Evolutionary conservation across 192 early-diverging fungal genomes (phyloP).

Genomic region (Rhizoclosmatium globosum): DNA sequence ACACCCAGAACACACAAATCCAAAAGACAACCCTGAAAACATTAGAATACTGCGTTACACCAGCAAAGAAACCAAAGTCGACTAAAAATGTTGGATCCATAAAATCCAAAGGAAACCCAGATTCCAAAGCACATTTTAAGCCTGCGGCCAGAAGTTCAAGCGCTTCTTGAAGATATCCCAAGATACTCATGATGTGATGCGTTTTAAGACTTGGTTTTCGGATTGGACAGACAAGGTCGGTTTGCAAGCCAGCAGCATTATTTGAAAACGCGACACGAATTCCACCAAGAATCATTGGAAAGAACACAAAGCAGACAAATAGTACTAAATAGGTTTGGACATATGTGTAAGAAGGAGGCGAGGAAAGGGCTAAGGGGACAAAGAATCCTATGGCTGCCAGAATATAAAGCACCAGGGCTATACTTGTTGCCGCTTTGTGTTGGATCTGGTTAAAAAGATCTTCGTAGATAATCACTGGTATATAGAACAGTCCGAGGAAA

Average conservation of each 20-base stretch:
- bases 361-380: not conserved
- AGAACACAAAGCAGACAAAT: not conserved
- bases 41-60: not conserved
- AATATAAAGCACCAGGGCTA: not conserved
- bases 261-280: not conserved
- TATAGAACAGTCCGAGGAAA: not conserved
- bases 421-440: not conserved
- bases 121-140: not conserved
- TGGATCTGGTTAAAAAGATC: not conserved
- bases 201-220: not conserved
- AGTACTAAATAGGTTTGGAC: not conserved
- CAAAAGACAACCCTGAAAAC: conserved; percentile 9
- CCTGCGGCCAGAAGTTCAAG: not conserved
- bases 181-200: not conserved
- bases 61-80: not conserved
- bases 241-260: not conserved
- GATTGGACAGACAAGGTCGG: conserved; percentile 1
- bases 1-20: not conserved
- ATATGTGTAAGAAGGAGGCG: not conserved
- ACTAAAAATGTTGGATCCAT: not conserved
- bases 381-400: not conserved
- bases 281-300: not conserved
- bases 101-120: not conserved
- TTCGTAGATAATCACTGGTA: not conserved
- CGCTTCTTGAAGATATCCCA: not conserved